phyloP scores from a whole-genome alignment of 495 filamentous ascomycete species.

The Cercophora sp. region DNA sequence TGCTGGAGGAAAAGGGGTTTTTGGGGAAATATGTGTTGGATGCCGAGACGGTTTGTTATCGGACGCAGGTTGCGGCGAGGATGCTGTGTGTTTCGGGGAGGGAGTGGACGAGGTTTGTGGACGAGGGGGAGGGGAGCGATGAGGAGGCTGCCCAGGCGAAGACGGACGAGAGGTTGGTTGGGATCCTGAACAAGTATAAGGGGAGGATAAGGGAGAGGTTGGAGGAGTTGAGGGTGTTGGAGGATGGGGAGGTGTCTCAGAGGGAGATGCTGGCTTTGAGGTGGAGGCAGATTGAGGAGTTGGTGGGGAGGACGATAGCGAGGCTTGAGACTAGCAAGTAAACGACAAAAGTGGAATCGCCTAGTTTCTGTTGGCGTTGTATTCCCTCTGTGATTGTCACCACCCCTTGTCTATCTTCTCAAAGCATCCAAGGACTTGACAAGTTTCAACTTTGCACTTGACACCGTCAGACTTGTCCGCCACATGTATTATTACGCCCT shows the following conservation, averaged over 20 bases:
- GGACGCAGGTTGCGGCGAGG: constrained; percentile 67
- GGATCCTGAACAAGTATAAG: constrained; percentile 19
- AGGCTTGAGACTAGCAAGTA: constrained; percentile 18
- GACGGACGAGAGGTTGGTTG: constrained; percentile 29
- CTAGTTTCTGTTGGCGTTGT: no score
- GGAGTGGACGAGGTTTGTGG: constrained; percentile 37
- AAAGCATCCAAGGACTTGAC: no score
- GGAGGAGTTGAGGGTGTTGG: constrained; percentile 7
- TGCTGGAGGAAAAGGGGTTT: constrained; percentile 56
- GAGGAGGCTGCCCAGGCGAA: constrained; percentile 25
- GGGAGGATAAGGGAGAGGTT: constrained; percentile 13
- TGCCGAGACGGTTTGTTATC: constrained; percentile 58
- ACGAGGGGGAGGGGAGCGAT: constrained; percentile 31
- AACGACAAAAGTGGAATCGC: no score
- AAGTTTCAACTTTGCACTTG: no score
- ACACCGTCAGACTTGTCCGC: no score
- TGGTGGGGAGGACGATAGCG: constrained; percentile 22
- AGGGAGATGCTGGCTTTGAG: constrained; percentile 19
- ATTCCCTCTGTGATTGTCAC: no score
- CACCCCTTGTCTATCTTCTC: no score
- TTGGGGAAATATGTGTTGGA: constrained; percentile 67
- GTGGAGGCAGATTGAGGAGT: constrained; percentile 27
- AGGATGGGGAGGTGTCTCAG: constrained; percentile 16
- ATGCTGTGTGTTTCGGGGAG: constrained; percentile 32
- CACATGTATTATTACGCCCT: no score